These are phyloP conservation scores for Colletotrichum kahawae DNA, from an alignment of 2,329 filamentous ascomycete genomes.

Conservation along the genomic window DNA sequence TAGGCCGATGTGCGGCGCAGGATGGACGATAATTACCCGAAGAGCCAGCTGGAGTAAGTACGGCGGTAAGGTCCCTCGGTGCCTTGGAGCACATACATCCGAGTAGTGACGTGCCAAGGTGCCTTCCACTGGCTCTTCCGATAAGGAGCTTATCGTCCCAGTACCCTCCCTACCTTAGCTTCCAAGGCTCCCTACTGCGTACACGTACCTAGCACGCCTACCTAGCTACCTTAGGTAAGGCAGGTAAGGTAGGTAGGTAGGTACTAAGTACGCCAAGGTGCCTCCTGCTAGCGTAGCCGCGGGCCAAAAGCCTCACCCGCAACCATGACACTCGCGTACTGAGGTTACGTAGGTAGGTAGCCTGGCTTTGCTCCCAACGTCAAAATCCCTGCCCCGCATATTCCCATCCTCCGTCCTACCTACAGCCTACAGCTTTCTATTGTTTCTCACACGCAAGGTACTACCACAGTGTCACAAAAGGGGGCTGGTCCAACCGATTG, in stretches of 20 bases:
- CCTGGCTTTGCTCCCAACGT: not conserved
- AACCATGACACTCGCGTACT: not conserved
- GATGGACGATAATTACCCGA: not conserved
- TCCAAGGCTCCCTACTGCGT: not conserved
- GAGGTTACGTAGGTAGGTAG: not conserved
- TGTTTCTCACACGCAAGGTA: not conserved
- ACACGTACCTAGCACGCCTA: not conserved
- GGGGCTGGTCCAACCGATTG: not conserved
- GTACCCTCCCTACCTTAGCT: not conserved
- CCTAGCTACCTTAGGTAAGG: too few relatives aligned
- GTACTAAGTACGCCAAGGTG: not conserved
- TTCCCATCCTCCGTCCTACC: not conserved
- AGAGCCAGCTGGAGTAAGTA: not conserved
- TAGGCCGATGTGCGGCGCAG: constrained; percentile 1
- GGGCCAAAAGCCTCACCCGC: constrained; percentile 10
- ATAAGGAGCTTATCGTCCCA: constrained; percentile 5
- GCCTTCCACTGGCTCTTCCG: not conserved
- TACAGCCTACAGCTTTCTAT: not conserved
- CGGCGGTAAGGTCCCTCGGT: not conserved
- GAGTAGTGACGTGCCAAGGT: not conserved
- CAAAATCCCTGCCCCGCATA: not conserved
- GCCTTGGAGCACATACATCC: not conserved
- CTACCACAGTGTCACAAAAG: not conserved
- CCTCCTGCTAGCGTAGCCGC: not conserved
- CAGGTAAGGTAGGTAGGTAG: not conserved